Base-by-base conservation (phyloP, 352 stramenopile species). In the Plasmopara viticola region DNA sequence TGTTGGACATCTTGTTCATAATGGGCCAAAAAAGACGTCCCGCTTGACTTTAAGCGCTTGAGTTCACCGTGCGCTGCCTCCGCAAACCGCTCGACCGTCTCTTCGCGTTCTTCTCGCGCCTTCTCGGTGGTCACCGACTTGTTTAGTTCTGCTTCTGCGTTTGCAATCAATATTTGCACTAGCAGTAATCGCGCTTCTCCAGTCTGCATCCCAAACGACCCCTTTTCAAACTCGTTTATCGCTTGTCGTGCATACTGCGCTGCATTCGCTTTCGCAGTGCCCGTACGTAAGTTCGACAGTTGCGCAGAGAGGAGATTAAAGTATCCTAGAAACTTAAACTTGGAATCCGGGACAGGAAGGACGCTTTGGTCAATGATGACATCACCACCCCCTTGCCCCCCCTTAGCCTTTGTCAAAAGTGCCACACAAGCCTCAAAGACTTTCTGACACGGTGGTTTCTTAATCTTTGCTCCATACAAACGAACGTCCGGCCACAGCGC, bases 391-490 rank as follows among this genome's bases (percentile, higher is more conserved):
- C 56, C 60, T 57, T 39, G 50, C 0, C 59, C 62, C 33, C 60
- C 58, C 31, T 50, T 62, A 0, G 39, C 25, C 17, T 60, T 71
- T 9, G 55, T 64, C 9, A 76, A 48, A 14, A 64, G 18, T 1
- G 67, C 60, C 0, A 76, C 60, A 48, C 56, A 73, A 6, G 67
- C 63, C 9, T 76, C 63, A 38, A 53, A 76, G 0, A 34, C 49
- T 43, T 74, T 73, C 15, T 64, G 68, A 12, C 62, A 74, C 0
- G 62, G 64, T 1, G 62, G 62, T 43, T 44, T 41, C 40, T 64
- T 72, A 9, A 67, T 50, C 13, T 28, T 45, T 5, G 18, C 34
- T 6, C 45, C 61, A 44, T 67, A 72, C 13, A 25, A 18, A 40
- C 54, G 53, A 47, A 72, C 8, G n/a, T 67, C 58, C 15, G 56